Percentiles rank a stretch among this genome's conserved stretches.
phyloP scores from a whole-genome alignment of 495 filamentous ascomycete genomes.

The Aspergillus ellipticus region DNA sequence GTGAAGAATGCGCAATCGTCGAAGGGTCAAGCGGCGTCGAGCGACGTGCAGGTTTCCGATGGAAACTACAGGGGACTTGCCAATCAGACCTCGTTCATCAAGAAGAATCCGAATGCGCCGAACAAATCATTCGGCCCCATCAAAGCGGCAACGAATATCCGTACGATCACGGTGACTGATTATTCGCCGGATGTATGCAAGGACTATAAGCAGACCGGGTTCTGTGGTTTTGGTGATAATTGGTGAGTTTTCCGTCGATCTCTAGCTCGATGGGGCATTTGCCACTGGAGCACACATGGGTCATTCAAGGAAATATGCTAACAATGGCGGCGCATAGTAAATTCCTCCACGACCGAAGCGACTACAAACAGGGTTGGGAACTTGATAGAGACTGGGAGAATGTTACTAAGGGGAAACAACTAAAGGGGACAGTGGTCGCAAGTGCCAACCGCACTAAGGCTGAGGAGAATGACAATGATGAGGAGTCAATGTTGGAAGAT shows the following conservation, averaged over 20 bases:
- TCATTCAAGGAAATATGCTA: neutral
- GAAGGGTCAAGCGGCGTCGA: slow-evolving; percentile 16
- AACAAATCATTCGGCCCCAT: slow-evolving; percentile 72
- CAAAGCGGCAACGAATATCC: slow-evolving; percentile 84
- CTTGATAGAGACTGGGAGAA: slow-evolving; percentile 92
- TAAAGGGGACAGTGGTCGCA: slow-evolving; percentile 54
- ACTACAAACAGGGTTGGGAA: slow-evolving; percentile 94
- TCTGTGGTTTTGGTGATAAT: slow-evolving; percentile 11
- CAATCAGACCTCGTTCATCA: slow-evolving; percentile 69
- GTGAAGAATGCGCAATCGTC: slow-evolving; percentile 49
- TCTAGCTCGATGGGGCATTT: neutral
- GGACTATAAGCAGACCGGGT: slow-evolving; percentile 85
- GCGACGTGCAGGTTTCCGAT: slow-evolving; percentile 36
- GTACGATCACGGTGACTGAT: slow-evolving; percentile 86
- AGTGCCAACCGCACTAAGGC: slow-evolving; percentile 23
- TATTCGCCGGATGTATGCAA: slow-evolving; percentile 95
- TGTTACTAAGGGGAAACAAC: slow-evolving; percentile 68
- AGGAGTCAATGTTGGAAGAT: slow-evolving; percentile 73
- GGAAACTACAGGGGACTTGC: slow-evolving; percentile 76
- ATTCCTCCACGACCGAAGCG: slow-evolving; percentile 80
- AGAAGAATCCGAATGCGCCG: slow-evolving; percentile 78
- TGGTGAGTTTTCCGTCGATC: too few species aligned
- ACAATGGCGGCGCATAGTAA: slow-evolving; percentile 60
- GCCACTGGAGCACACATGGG: slow-evolving; percentile 28
- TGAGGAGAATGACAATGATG: slow-evolving; percentile 57